Base-by-base conservation (phyloP, 441 rosid species). In the California macrophylla region DNA sequence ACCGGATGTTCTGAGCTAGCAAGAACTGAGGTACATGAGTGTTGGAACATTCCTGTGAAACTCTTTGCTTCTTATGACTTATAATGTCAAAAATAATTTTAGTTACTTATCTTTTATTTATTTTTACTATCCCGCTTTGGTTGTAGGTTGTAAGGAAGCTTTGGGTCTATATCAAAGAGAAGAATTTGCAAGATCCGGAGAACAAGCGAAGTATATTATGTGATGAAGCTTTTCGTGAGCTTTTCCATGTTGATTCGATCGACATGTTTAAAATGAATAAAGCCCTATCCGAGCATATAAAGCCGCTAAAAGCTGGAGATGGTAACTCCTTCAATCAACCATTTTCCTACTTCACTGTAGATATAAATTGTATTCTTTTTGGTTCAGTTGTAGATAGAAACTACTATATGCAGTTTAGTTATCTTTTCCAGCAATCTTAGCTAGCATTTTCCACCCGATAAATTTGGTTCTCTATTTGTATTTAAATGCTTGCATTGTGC, bases 231-330 rank as follows among this genome's bases (percentile, higher is more conserved):
- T 75, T 85, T 69, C 79, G 28, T 30, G 77, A 80, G 63, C 78
- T 87, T 71, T 87, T 87, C 72, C 47, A 73, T 29, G 74, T 84
- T 26, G 82, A 82, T 20, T 80, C 87, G 20, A 83, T 87, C 66
- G 81, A 83, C 80, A 84, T 85, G 92, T 87, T 87, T 77, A 82
- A 83, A 69, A 85, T 87, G 90, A 87, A 74, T 70, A 85, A 83
- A 81, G 84, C 70, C 61, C 77, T 87, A 61, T 63, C 83, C 25
- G 84, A 82, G 77, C 90, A 87, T 77, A 87, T 87, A 76, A 77
- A 85, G 87, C 86, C 88, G 2, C 66, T 87, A 74, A 77, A 74
- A 56, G 80, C 78, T 3, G 72, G 71, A 32, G 77, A 78, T 69
- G 92, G 89, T 87, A 85, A 69, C 7, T 52, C 58, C 4, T 25